Conservation (phyloP, 768 basidiomycete genomes). For the Termitomyces sp. region DNA sequence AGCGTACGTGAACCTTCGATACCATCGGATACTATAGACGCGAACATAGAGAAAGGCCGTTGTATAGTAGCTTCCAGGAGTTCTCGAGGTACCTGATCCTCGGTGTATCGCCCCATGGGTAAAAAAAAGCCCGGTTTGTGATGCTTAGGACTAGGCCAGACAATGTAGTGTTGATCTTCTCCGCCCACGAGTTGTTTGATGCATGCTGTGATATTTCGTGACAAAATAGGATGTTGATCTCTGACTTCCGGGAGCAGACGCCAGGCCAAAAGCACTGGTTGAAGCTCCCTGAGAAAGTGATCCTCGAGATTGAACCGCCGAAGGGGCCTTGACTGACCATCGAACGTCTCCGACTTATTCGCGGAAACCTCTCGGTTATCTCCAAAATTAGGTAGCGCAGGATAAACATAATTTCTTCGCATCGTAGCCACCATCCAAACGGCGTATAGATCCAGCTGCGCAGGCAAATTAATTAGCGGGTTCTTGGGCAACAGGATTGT, state of each 20-base stretch:
- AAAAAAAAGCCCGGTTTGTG: background rate
- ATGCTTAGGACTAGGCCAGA: background rate
- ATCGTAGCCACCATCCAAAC: background rate
- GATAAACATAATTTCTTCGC: background rate
- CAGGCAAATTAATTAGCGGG: background rate
- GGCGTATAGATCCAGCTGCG: background rate
- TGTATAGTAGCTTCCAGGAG: background rate
- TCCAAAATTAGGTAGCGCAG: background rate
- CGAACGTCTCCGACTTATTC: background rate
- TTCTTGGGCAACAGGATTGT: background rate
- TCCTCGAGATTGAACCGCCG: background rate
- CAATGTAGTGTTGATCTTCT: background rate
- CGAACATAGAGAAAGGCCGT: background rate
- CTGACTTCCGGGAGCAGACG: background rate
- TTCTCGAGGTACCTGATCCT: background rate
- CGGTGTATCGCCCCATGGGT: background rate
- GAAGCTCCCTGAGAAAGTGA: constrained; percentile 1
- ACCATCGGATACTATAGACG: background rate
- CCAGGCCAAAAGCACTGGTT: background rate
- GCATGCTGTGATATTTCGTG: background rate
- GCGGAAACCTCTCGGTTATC: background rate
- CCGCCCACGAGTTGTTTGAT: background rate
- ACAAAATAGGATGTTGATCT: background rate
- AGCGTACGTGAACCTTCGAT: background rate
- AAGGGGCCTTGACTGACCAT: constrained; percentile 1